Evolutionary conservation across 2,329 filamentous ascomycete species (phyloP).

Genomic region (Elsinoe fawcettii): DNA sequence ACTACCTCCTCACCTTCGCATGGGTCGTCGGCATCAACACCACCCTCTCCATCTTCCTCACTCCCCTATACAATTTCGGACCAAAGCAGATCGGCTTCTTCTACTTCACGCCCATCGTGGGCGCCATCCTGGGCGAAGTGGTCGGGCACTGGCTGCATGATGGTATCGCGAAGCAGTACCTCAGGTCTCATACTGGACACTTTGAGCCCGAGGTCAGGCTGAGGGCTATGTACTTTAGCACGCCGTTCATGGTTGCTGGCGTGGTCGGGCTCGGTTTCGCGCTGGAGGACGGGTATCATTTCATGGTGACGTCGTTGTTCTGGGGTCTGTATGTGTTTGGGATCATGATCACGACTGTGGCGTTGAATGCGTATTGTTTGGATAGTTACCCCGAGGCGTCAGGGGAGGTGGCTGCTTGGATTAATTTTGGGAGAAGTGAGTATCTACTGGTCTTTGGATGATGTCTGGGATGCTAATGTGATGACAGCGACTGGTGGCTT

Average conservation of each 20-base stretch:
- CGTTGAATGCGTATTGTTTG: constrained; percentile 45
- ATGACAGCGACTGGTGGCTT: constrained; percentile 41
- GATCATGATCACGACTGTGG: constrained; percentile 49
- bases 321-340: constrained; percentile 52
- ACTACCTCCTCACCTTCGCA: constrained; percentile 28
- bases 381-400: constrained; percentile 49
- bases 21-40: constrained; percentile 26
- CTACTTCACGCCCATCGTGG: constrained; percentile 53
- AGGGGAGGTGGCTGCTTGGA: constrained; percentile 47
- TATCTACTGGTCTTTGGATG: not conserved
- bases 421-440: constrained; percentile 36
- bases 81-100: constrained; percentile 46
- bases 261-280: constrained; percentile 48
- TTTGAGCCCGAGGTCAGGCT: constrained; percentile 53
- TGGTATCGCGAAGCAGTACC: constrained; percentile 19
- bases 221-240: constrained; percentile 40
- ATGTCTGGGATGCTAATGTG: not conserved
- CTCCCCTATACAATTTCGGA: constrained; percentile 34
- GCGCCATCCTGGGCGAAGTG: constrained; percentile 46
- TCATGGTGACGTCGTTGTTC: constrained; percentile 41
- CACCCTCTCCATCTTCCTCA: constrained; percentile 22
- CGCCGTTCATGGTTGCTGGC: constrained; percentile 44
- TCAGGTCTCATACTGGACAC: constrained; percentile 37
- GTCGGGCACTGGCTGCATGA: constrained; percentile 53
- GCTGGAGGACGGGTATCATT: constrained; percentile 44